Percentiles rank a stretch among this genome's conserved stretches.
phyloP scores from a whole-genome alignment of 495 filamentous ascomycete genomes.

The Pseudotulostoma volvatum region DNA sequence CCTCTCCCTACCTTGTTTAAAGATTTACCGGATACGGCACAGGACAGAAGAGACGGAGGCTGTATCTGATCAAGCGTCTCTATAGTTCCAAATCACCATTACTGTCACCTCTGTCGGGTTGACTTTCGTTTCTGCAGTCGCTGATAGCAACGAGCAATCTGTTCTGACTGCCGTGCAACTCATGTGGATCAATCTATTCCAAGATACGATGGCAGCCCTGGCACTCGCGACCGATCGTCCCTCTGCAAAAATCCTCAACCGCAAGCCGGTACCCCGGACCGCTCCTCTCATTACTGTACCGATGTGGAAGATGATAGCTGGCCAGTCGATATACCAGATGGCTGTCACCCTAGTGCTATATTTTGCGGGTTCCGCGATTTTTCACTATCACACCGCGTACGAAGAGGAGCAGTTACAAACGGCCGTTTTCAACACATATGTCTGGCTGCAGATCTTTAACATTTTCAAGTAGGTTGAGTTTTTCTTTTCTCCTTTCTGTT shows the following conservation, averaged over 20 bases:
- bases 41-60: no score
- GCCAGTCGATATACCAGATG: slow-evolving; percentile 55
- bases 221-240: slow-evolving; percentile 61
- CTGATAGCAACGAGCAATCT: slow-evolving; percentile 36
- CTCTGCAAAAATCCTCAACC: slow-evolving; percentile 40
- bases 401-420: slow-evolving; percentile 28
- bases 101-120: slow-evolving; percentile 61
- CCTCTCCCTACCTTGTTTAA: slow-evolving; percentile 4
- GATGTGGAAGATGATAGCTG: slow-evolving; percentile 74
- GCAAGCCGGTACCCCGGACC: slow-evolving; percentile 48
- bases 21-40: no score
- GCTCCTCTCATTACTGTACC: slow-evolving; percentile 48
- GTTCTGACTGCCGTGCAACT: slow-evolving; percentile 59
- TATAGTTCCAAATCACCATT: slow-evolving; percentile 62
- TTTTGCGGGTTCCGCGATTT: slow-evolving; percentile 41
- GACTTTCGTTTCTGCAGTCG: slow-evolving; percentile 53
- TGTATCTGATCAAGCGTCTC: no score
- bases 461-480: slow-evolving; percentile 30
- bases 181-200: slow-evolving; percentile 71
- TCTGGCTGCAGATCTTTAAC: slow-evolving; percentile 77
- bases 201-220: slow-evolving; percentile 68
- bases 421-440: slow-evolving; percentile 60
- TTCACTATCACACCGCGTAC: slow-evolving; percentile 13
- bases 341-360: slow-evolving; percentile 48
- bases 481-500: slow-evolving; percentile 6